Conservation (phyloP, 2,329 filamentous ascomycete genomes). For the Cladosporium sp. region DNA sequence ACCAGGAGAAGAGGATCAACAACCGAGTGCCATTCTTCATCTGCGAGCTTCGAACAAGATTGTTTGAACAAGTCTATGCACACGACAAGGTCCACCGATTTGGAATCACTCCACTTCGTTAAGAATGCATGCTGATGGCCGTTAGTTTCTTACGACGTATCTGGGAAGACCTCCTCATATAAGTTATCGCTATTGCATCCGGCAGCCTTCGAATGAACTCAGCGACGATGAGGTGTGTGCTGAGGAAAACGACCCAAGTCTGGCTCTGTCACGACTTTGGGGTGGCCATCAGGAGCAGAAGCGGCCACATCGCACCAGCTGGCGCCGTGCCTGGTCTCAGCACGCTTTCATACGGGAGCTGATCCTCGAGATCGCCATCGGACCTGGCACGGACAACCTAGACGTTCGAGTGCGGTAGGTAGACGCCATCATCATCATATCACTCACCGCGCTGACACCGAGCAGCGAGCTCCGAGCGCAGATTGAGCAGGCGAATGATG, state of each 20-base stretch:
- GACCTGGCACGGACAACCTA: background rate
- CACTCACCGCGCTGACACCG: background rate
- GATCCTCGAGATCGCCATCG: background rate
- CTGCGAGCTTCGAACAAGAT: background rate
- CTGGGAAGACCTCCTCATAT: background rate
- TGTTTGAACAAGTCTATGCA: background rate
- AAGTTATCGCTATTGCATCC: background rate
- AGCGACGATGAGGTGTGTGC: background rate
- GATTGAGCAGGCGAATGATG: background rate
- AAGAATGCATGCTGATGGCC: background rate
- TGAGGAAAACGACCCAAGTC: background rate
- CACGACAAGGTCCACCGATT: background rate
- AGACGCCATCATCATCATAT: background rate
- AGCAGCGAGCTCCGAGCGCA: background rate
- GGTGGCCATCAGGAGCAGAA: background rate
- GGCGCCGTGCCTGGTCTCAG: background rate
- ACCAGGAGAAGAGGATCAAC: background rate
- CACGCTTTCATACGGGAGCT: background rate
- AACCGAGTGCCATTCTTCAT: background rate
- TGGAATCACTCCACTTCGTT: background rate
- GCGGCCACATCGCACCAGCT: background rate
- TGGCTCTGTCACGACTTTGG: background rate
- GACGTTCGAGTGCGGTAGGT: background rate
- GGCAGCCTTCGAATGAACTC: background rate
- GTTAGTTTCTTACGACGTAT: background rate